A percentile compares a stretch with the other conserved stretches of the same genome.
Evolutionary conservation across 306 rosid species (phyloP).

Genomic region (Herpetospermum pedunculosum): DNA sequence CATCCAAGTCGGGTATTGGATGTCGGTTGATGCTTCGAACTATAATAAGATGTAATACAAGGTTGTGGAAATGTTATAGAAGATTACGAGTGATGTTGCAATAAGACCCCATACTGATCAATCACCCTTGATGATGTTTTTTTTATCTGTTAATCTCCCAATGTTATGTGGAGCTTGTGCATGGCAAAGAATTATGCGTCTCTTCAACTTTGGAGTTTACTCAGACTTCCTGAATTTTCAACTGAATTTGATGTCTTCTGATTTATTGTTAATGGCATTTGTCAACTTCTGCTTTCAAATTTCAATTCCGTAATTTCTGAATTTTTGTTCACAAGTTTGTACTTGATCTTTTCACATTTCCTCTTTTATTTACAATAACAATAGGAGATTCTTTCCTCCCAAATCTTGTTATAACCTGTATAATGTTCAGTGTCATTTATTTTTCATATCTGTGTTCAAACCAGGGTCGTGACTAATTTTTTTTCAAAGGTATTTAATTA

Average conservation of each 20-base stretch:
- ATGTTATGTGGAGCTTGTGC: not conserved
- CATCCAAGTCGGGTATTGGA: constrained; percentile 5
- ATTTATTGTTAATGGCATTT: not conserved
- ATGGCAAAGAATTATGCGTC: not conserved
- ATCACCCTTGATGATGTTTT: not conserved
- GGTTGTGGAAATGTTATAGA: not conserved
- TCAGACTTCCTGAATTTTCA: not conserved
- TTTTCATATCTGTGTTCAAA: no score
- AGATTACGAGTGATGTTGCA: constrained; percentile 3
- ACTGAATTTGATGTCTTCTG: not conserved
- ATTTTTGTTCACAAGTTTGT: not conserved
- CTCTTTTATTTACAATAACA: not conserved
- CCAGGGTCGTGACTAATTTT: no score
- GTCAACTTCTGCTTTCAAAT: not conserved
- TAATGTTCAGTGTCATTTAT: no score
- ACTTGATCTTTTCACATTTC: not conserved
- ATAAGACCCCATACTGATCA: not conserved
- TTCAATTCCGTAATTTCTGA: not conserved
- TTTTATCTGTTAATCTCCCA: not conserved
- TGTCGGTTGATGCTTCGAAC: constrained; percentile 24
- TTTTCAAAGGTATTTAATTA: no score
- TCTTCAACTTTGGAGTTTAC: not conserved
- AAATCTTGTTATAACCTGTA: no score
- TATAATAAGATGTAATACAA: constrained; percentile 27
- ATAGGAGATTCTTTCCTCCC: no score